Evolutionary conservation across 345 rosid species (phyloP).

Genomic region (Eucalyptus urophylla): DNA sequence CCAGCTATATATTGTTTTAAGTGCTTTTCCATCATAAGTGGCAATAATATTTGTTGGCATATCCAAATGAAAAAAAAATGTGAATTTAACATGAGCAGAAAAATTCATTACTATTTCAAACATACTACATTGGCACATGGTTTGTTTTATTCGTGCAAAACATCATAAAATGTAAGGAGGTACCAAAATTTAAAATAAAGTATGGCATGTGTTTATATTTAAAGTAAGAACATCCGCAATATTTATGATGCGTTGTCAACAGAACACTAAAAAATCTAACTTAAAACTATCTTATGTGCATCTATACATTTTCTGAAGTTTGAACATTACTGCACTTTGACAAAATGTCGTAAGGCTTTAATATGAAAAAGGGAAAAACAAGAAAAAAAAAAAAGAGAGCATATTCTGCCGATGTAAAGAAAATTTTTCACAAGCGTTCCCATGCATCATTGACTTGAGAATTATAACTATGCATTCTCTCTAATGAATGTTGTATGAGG

Average conservation of each 20-base stretch:
- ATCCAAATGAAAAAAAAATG: too few relatives aligned
- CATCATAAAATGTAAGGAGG: background rate
- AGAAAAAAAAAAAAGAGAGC: rapidly evolving
- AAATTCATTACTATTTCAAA: too few relatives aligned
- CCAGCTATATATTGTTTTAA: background rate
- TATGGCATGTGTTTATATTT: background rate
- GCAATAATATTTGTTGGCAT: background rate
- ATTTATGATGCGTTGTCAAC: too few relatives aligned
- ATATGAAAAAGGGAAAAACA: too few relatives aligned
- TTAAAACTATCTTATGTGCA: too few relatives aligned
- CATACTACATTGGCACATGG: background rate
- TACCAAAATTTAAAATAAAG: too few relatives aligned
- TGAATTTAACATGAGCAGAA: background rate
- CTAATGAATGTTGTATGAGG: background rate
- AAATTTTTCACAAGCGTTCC: background rate
- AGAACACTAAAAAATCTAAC: too few relatives aligned
- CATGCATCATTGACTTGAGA: background rate
- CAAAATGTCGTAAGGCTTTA: too few relatives aligned
- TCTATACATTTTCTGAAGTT: too few relatives aligned
- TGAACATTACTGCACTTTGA: too few relatives aligned
- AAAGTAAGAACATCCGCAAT: background rate
- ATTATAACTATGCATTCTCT: background rate
- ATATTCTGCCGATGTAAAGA: background rate
- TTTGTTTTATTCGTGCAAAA: background rate
- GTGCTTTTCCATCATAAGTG: background rate